Evolutionary conservation across 2,329 filamentous ascomycete species (phyloP).

Genomic region (Xylariaceae sp.): DNA sequence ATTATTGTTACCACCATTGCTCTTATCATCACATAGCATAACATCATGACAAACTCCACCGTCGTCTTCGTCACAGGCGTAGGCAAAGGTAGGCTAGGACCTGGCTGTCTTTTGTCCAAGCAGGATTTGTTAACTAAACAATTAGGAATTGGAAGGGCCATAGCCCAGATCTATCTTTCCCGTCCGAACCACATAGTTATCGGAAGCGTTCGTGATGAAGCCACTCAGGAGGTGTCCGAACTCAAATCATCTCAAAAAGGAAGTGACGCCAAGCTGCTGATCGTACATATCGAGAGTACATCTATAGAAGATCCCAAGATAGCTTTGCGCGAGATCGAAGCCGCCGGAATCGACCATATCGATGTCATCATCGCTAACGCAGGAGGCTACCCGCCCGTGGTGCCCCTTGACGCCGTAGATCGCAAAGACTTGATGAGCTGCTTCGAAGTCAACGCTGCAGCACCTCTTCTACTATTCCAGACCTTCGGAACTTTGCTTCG

Average conservation of each 20-base stretch:
- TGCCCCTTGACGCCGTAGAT: neutral
- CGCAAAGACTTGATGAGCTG: neutral
- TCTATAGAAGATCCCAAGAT: constrained; percentile 28
- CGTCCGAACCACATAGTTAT: neutral
- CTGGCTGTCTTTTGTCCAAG: no score
- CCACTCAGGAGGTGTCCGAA: neutral
- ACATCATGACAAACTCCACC: no score
- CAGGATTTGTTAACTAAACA: no score
- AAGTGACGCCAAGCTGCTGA: no score
- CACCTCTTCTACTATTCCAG: neutral
- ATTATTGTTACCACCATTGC: no score
- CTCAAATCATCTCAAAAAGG: no score
- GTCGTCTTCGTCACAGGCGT: no score
- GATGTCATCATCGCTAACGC: constrained; percentile 41
- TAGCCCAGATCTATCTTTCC: neutral
- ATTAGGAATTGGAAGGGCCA: neutral
- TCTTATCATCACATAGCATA: no score
- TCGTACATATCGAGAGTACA: constrained; percentile 5
- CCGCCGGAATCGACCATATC: constrained; percentile 31
- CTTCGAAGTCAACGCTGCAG: neutral
- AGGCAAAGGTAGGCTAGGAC: no score
- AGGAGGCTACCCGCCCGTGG: constrained; percentile 7
- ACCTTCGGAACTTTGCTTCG: neutral
- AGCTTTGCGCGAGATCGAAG: constrained; percentile 29
- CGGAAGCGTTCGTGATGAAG: neutral